Evolutionary conservation across 495 filamentous ascomycete genomes (phyloP).

Genomic region (Talaromyces ruber): DNA sequence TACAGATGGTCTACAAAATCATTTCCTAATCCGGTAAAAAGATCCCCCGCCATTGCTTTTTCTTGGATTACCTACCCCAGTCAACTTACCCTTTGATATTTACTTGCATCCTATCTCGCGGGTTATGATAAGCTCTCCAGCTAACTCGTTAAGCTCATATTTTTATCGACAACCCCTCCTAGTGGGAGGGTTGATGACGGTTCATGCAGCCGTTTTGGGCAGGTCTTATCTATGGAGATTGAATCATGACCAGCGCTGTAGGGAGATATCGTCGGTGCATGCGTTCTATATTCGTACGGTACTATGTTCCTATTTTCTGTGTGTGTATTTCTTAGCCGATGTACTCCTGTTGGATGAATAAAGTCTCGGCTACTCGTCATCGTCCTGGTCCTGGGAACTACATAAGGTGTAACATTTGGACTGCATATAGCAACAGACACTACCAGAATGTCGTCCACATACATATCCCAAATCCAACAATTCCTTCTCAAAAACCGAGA

Average conservation of each 20-base stretch:
- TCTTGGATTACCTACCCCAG: not conserved
- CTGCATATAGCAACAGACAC: not conserved
- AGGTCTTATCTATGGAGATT: constrained; percentile 11
- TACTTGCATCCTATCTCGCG: not conserved
- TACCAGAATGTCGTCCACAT: constrained; percentile 3
- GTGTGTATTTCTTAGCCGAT: not conserved
- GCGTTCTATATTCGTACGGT: not conserved
- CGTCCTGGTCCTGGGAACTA: not conserved
- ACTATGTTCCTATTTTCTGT: not conserved
- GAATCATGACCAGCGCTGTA: constrained; percentile 2
- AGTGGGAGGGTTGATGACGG: not conserved
- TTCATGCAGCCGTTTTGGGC: not conserved
- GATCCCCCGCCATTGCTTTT: not conserved
- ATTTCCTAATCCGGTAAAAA: constrained; percentile 2
- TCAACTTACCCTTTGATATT: not conserved
- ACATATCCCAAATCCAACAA: not conserved
- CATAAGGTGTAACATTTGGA: not conserved
- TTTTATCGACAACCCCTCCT: not conserved
- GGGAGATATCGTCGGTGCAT: not conserved
- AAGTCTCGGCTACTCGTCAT: not conserved
- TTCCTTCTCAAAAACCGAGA: not conserved
- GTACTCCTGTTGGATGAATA: not conserved
- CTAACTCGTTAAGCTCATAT: not conserved
- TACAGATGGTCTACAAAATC: not conserved
- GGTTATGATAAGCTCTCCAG: not conserved